Conservation (phyloP, 345 rosid species). For the Cardamine chenopodiifolia region DNA sequence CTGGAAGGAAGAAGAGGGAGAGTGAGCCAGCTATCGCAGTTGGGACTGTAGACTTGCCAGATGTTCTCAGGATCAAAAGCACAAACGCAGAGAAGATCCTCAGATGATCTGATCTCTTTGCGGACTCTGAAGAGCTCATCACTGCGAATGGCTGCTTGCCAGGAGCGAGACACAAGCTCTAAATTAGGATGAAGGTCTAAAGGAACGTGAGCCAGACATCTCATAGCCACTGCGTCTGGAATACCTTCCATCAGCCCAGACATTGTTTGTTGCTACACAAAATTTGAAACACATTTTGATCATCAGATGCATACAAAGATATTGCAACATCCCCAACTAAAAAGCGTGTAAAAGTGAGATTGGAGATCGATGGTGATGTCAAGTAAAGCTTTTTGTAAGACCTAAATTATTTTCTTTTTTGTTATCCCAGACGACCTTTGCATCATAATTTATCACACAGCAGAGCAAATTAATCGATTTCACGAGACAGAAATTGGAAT, state of each 20-base stretch:
- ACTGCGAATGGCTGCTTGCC: conserved; percentile 79
- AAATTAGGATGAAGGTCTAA: conserved; percentile 67
- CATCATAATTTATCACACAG: neutral
- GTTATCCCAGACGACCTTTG: neutral
- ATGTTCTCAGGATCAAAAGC: conserved; percentile 92
- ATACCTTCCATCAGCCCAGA: conserved; percentile 91
- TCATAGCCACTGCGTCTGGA: conserved; percentile 84
- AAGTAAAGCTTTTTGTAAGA: too few species aligned
- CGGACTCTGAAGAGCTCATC: conserved; percentile 77
- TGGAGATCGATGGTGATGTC: neutral
- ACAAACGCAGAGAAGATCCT: conserved; percentile 76
- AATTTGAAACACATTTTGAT: conserved; percentile 15
- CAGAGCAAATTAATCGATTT: neutral
- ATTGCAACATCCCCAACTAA: too few species aligned
- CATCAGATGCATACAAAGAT: neutral
- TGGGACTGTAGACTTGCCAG: conserved; percentile 95
- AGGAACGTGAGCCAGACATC: conserved; percentile 95
- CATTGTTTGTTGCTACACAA: conserved; percentile 45
- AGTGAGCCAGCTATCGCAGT: conserved; percentile 79
- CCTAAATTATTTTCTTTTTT: too few species aligned
- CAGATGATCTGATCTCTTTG: conserved; percentile 65
- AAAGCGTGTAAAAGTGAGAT: neutral
- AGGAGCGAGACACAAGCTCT: conserved; percentile 94
- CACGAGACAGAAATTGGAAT: neutral
- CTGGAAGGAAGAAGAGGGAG: conserved; percentile 88